phyloP scores from a whole-genome alignment of 441 rosid genomes.

The Erodium moschatum region DNA sequence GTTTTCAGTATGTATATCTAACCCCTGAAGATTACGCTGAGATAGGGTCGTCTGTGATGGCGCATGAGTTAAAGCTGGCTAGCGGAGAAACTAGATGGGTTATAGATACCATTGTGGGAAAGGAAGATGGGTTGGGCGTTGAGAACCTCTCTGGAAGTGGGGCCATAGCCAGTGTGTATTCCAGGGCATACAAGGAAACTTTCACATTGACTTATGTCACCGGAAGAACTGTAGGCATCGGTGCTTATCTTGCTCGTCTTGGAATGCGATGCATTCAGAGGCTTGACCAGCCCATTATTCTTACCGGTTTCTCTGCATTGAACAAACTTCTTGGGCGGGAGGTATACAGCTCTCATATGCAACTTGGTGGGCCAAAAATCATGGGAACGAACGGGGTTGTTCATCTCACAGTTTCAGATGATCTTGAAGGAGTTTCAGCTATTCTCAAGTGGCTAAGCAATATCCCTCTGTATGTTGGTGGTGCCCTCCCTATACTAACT shows the following conservation, averaged over 20 bases:
- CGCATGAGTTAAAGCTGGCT: conserved; percentile 71
- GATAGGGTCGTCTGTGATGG: conserved; percentile 73
- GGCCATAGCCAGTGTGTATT: conserved; percentile 96
- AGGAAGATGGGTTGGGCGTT: conserved; percentile 94
- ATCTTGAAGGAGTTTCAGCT: conserved; percentile 88
- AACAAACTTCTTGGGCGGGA: conserved; percentile 99
- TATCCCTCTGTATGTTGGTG: conserved; percentile 70
- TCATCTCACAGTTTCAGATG: conserved; percentile 97
- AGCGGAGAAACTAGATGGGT: conserved; percentile 87
- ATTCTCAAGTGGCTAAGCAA: conserved; percentile 94
- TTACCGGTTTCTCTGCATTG: conserved; percentile 95
- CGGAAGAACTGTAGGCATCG: conserved; percentile 95
- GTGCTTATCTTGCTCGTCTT: conserved; percentile 97
- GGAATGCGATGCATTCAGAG: conserved; percentile 99
- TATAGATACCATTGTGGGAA: conserved; percentile 88
- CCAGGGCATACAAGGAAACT: conserved; percentile 90
- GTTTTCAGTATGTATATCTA: conserved; percentile 84
- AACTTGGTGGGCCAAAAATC: conserved; percentile 99
- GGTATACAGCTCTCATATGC: conserved; percentile 99
- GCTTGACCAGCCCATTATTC: conserved; percentile 95
- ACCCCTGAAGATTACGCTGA: conserved; percentile 60
- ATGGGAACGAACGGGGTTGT: conserved; percentile 99
- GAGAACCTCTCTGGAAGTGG: conserved; percentile 98
- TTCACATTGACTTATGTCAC: conserved; percentile 93
- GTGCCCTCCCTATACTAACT: conserved; percentile 56